Conservation (phyloP, 2,329 filamentous ascomycete genomes). For the Pseudogymnoascus sp. region DNA sequence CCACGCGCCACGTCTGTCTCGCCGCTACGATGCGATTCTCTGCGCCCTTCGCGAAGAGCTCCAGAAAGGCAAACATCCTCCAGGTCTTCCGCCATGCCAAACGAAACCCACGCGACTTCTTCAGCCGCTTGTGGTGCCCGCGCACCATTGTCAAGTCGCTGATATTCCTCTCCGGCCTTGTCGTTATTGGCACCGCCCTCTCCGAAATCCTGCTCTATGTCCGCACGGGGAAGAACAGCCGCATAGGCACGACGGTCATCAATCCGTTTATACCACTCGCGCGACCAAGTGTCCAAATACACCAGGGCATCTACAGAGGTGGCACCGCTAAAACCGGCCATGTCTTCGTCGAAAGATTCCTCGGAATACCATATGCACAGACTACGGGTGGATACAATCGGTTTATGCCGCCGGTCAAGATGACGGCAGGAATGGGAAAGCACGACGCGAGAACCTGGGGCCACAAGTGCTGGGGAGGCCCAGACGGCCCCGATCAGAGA, state of each 20-base stretch:
- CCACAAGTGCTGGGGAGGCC: background rate
- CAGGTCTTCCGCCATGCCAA: background rate
- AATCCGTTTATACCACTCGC: constrained; percentile 3
- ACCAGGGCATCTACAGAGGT: constrained; percentile 4
- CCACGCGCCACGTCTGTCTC: background rate
- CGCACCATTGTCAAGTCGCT: background rate
- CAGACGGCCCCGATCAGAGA: constrained; percentile 14
- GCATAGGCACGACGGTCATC: background rate
- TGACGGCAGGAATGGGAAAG: constrained; percentile 17
- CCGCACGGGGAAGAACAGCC: constrained; percentile 6
- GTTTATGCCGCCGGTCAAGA: constrained; percentile 39
- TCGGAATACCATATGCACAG: constrained; percentile 41
- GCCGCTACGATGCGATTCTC: constrained; percentile 3
- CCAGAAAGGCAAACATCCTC: background rate
- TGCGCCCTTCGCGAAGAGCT: constrained; percentile 2
- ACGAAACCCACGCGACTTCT: constrained; percentile 2
- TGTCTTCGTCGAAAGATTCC: constrained; percentile 35
- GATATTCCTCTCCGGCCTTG: background rate
- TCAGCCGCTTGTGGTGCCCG: background rate
- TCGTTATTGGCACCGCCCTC: background rate
- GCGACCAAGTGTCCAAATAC: background rate
- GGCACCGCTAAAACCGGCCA: constrained; percentile 14
- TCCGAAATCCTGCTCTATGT: background rate
- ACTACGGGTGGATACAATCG: constrained; percentile 39
- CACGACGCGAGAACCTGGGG: background rate